Conservation (phyloP, 2,329 filamentous ascomycete species). For the Botryotinia calthae region DNA sequence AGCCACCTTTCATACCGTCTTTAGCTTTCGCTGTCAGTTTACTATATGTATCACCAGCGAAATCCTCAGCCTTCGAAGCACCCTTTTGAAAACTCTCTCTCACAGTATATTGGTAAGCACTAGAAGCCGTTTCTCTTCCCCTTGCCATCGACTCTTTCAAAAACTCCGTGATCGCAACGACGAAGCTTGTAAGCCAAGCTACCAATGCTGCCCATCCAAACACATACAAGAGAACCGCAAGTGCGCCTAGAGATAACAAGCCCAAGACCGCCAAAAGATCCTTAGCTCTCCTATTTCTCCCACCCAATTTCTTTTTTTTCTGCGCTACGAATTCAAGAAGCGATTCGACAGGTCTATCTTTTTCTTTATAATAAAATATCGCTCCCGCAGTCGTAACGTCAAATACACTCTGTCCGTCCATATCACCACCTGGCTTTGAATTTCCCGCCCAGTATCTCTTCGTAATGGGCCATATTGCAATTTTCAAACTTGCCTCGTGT, state of each 20-base stretch:
- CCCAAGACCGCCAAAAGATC: neutral
- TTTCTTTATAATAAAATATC: constrained; percentile 27
- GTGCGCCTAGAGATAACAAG: neutral
- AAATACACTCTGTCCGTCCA: constrained; percentile 22
- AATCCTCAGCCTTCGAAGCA: neutral
- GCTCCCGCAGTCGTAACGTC: constrained; percentile 25
- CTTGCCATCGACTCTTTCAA: neutral
- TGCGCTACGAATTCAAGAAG: neutral
- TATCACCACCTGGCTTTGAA: constrained; percentile 21
- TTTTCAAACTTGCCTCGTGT: constrained; percentile 25
- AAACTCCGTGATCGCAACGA: neutral
- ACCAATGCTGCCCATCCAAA: neutral
- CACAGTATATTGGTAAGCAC: neutral
- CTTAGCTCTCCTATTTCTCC: neutral
- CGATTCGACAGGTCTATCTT: neutral
- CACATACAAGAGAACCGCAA: neutral
- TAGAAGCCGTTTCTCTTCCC: neutral
- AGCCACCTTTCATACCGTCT: neutral
- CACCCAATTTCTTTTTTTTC: constrained; percentile 11
- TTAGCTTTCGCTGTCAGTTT: neutral
- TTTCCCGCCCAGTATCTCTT: constrained; percentile 29
- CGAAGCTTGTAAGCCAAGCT: no score
- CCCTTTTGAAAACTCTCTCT: neutral
- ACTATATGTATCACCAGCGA: neutral
- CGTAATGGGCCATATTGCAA: constrained; percentile 29